phyloP scores from a whole-genome alignment of 2,329 filamentous ascomycete species.

The Venturiaceae sp. region DNA sequence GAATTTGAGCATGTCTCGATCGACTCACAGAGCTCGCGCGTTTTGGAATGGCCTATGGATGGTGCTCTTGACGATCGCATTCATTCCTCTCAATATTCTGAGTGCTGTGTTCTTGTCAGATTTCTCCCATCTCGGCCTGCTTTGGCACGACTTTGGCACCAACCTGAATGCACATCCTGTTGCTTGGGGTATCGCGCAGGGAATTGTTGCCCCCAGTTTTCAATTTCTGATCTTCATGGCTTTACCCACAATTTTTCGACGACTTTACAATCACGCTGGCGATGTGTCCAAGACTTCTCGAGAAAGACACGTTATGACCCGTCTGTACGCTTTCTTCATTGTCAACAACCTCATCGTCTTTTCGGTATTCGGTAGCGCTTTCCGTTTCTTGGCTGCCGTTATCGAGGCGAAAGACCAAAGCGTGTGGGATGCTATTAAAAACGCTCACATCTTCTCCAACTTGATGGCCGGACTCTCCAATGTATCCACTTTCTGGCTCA shows the following conservation, averaged over 20 bases:
- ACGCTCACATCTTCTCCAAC: constrained; percentile 5
- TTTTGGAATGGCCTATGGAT: constrained; percentile 68
- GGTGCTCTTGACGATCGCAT: constrained; percentile 66
- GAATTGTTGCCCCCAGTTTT: constrained; percentile 72
- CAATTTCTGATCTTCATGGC: constrained; percentile 72
- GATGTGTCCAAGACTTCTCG: constrained; percentile 87
- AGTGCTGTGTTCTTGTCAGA: constrained; percentile 92
- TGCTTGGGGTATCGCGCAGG: constrained; percentile 82
- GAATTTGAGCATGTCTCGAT: constrained; percentile 69
- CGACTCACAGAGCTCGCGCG: constrained; percentile 37
- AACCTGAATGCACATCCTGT: constrained; percentile 53
- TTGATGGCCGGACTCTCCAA: constrained; percentile 65
- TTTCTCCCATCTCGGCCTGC: constrained; percentile 30
- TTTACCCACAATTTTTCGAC: constrained; percentile 83
- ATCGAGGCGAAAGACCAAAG: constrained; percentile 46
- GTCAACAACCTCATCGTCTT: constrained; percentile 96
- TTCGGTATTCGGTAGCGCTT: constrained; percentile 78
- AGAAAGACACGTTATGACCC: constrained; percentile 81
- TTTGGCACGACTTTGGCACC: constrained; percentile 67
- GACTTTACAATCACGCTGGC: constrained; percentile 71
- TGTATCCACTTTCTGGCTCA: constrained; percentile 87
- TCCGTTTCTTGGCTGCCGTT: constrained; percentile 60
- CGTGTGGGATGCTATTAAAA: constrained; percentile 14
- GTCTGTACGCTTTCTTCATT: constrained; percentile 93
- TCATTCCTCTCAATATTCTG: constrained; percentile 85